Evolutionary conservation across 306 rosid species (phyloP), one percentile per base, ranked within the genome.

Genomic region (Quercus variabilis): DNA sequence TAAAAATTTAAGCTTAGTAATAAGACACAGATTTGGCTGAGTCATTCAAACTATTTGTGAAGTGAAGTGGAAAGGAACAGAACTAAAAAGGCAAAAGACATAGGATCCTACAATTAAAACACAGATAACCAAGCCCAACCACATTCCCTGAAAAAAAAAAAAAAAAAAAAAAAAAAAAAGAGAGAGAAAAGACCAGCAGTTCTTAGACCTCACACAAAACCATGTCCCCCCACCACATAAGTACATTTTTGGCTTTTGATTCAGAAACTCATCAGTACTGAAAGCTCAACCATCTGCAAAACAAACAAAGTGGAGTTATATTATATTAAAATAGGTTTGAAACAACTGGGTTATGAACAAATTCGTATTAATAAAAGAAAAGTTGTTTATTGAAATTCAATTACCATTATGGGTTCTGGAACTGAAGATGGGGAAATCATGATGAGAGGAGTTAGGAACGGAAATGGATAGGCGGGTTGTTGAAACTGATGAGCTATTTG

Each of bases 381-480:
- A 4, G 31, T 18, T 11, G 46, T 19, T 41, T 23, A 5, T 41
- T 41, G 11, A 41, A 41, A 41, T 26, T 55, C 12, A 59, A 35
- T 83, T 81, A 83, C 92, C 92, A 76, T 77, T 73, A 73, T 76
- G 90, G 78, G 79, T 83, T 78, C 85, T 82, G 80, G 92, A 84
- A 80, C 54, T 84, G 88, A 89, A 89, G 84, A 88, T 67, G 62
- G 94, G 84, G 59, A 92, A 90, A 73, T 93, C 93, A 71, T 86
- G 90, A 71, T 85, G 90, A 54, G 91, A 79, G 82, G 97, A 71
- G 19, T 87, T 84, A 55, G 99, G 99, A 31, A 89, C 91, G 76
- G 99, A 91, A 65, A 93, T 96, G 25, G 98, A 96, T 72, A 93
- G 98, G 70, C 79, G 92, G 59, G 96, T 96, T 57, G 94, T 89